Percentiles rank a stretch among this genome's conserved stretches.
These are phyloP conservation scores for Pseudonitzschia multiseries DNA, from an alignment of 108 stramenopile species.

Conservation along the genomic window DNA sequence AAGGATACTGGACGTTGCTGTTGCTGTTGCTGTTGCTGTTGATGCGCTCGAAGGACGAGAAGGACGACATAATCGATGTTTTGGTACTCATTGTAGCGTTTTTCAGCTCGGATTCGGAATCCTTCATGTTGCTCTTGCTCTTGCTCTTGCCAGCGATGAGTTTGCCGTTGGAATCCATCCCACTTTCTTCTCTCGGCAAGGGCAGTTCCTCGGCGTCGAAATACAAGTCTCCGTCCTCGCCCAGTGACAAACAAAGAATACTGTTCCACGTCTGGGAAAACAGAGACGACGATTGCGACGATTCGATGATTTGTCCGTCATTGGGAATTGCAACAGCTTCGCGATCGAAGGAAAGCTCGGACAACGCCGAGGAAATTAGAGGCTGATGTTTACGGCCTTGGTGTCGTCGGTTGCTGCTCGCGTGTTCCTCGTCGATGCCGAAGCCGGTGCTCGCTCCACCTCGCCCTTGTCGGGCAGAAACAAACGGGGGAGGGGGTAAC, in stretches of 20 bases:
- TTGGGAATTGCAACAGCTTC: not conserved
- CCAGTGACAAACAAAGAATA: not conserved
- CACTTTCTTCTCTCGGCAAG: not conserved
- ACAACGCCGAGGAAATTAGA: not conserved
- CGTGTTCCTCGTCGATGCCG: no score
- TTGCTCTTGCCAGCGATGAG: not conserved
- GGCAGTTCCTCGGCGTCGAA: constrained; percentile 8
- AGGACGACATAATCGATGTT: not conserved
- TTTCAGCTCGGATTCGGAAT: no score
- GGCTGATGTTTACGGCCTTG: no score
- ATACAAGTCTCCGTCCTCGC: not conserved
- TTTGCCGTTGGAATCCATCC: constrained; percentile 1
- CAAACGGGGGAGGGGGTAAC: not conserved
- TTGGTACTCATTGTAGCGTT: not conserved
- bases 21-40: not conserved
- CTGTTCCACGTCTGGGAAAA: not conserved
- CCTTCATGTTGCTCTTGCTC: not conserved
- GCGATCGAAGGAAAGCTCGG: not conserved
- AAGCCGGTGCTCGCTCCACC: not conserved
- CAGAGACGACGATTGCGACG: not conserved
- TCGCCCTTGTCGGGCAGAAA: not conserved
- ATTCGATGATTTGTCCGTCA: not conserved
- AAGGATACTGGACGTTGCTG: not conserved
- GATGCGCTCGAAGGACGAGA: not conserved
- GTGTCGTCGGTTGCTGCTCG: no score